phyloP scores from a whole-genome alignment of 2,329 filamentous ascomycete genomes.

The Thielaviopsis euricoi region DNA sequence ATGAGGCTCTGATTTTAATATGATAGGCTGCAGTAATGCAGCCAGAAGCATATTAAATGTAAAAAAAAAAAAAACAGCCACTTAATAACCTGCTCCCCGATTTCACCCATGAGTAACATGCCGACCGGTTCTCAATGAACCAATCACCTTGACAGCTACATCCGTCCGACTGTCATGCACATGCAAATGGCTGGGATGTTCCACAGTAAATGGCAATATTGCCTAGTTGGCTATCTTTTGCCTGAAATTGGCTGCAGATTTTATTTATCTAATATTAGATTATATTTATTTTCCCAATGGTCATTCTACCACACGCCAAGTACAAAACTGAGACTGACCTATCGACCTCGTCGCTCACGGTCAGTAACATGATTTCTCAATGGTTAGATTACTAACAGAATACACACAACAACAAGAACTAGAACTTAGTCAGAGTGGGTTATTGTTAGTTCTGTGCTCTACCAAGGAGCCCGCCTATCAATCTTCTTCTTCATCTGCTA shows the following conservation, averaged over 20 bases:
- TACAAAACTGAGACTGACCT: too few relatives aligned
- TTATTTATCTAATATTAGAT: too few relatives aligned
- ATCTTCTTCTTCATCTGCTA: not conserved
- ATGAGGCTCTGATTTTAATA: not conserved
- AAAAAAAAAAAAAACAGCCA: not conserved
- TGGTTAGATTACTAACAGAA: not conserved
- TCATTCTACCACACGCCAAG: too few relatives aligned
- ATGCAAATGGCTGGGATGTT: not conserved
- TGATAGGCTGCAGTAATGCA: not conserved
- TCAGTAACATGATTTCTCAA: not conserved
- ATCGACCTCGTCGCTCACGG: not conserved
- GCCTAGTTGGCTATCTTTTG: not conserved
- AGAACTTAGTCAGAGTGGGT: too few relatives aligned
- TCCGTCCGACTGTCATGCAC: too few relatives aligned
- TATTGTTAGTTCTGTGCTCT: too few relatives aligned
- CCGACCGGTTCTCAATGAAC: not conserved
- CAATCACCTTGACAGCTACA: not conserved
- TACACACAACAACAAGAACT: too few relatives aligned
- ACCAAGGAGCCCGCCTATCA: too few relatives aligned
- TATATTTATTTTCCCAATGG: too few relatives aligned
- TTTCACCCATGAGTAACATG: too few relatives aligned
- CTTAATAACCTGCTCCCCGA: not conserved
- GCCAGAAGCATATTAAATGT: not conserved
- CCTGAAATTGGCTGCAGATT: too few relatives aligned
- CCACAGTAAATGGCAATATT: not conserved